Base-by-base conservation (phyloP, 192 early-diverging fungal genomes). In the Funneliformis geosporum region DNA sequence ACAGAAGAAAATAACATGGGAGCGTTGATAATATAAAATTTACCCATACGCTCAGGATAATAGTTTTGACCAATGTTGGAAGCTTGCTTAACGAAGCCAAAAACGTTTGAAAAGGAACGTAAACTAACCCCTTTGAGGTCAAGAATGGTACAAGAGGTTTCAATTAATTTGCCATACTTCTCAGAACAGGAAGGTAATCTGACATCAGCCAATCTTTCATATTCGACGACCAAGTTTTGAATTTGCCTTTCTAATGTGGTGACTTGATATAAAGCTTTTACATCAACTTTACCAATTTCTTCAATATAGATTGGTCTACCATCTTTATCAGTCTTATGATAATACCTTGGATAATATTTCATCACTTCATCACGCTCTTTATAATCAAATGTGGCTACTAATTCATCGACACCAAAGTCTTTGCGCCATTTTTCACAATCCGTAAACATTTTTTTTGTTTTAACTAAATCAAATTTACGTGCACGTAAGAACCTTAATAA, bases 21-120 rank as follows among this genome's bases (percentile, higher is more conserved):
- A 10, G 92, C 91, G 80, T 94, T 94, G 83, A 94, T 92, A 76
- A 94, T 90, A 79, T 87, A 93, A 90, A 94, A 93, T 84, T 92
- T 91, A 76, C 93, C 93, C 82, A 94, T 87, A 84, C 89, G 92
- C 81, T 94, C 93, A 9, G 93, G 93, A 82, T 94, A 94, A 85
- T 94, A 93, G 84, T 94, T 89, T 78, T 93, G 91, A 9, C 91
- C 91, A 85, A 94, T 92, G 33, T 86, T 80, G 14, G 91, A 90
- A 4, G 92, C 87, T 69, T 87, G 84, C 80, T 92, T 90, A 72
- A 94, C 90, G 38, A 94, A 84, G 64, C 83, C 84, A 76, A 83
- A 86, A 60, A 92, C 91, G 50, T 82, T 86, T 21, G 86, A 82
- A 70, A 94, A 94, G 62, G 89, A 88, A 62, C 88, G 85, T 66